These are phyloP conservation scores for Lepiota subincarnata DNA, from an alignment of 768 basidiomycete species.

Conservation along the genomic window DNA sequence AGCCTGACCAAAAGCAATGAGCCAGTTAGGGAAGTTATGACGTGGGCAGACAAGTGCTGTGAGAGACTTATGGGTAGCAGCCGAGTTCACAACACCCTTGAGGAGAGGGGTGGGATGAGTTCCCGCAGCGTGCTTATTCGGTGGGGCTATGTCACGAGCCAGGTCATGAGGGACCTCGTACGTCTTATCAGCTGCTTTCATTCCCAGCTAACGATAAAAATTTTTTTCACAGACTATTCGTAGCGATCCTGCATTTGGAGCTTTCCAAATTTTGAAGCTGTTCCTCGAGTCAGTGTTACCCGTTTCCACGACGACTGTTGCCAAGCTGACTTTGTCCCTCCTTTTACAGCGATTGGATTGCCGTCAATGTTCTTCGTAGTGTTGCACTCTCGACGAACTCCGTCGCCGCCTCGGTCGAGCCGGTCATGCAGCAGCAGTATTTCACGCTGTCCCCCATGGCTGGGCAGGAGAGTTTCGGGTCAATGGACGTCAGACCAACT, in stretches of 20 bases:
- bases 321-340: slow-evolving; percentile 11
- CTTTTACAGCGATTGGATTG: slow-evolving; percentile 76
- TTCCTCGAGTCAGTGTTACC: slow-evolving; percentile 73
- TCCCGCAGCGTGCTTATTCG: slow-evolving; percentile 84
- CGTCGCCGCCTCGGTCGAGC: slow-evolving; percentile 88
- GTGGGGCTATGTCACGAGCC: slow-evolving; percentile 91
- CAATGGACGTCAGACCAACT: slow-evolving; percentile 57
- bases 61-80: slow-evolving; percentile 75
- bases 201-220: slow-evolving; percentile 7
- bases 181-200: slow-evolving; percentile 23
- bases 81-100: slow-evolving; percentile 49
- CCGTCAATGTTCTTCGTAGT: slow-evolving; percentile 80
- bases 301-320: slow-evolving; percentile 1
- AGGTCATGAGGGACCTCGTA: slow-evolving; percentile 89
- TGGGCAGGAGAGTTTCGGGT: slow-evolving; percentile 74
- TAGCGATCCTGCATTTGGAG: slow-evolving; percentile 88
- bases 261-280: slow-evolving; percentile 87
- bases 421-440: slow-evolving; percentile 88
- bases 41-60: slow-evolving; percentile 89
- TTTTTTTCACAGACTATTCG: slow-evolving; percentile 65
- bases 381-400: slow-evolving; percentile 89
- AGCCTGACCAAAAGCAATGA: slow-evolving; percentile 66
- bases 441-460: slow-evolving; percentile 87
- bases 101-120: slow-evolving; percentile 79
- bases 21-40: slow-evolving; percentile 83